phyloP scores from a whole-genome alignment of 805 yeast species.

The Saccharomycopsis lassenensis region DNA sequence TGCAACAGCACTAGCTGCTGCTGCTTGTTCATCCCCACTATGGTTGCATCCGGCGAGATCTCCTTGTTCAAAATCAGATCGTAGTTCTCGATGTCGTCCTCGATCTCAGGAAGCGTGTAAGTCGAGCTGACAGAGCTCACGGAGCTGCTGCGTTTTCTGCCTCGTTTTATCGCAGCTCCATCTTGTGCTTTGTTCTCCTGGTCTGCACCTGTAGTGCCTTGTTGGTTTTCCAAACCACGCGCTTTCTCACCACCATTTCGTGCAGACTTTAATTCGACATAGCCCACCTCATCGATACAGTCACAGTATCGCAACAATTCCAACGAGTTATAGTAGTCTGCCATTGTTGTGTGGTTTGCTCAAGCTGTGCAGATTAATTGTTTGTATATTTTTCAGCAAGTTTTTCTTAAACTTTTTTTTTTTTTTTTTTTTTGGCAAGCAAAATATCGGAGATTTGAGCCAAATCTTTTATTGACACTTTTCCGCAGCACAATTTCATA shows the following conservation, averaged over 20 bases:
- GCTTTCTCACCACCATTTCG: too few species aligned
- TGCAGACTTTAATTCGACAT: too few species aligned
- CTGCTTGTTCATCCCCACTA: not conserved
- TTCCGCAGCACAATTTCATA: too few species aligned
- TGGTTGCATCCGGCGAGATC: not conserved
- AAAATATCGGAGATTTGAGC: too few species aligned
- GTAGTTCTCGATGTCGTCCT: not conserved
- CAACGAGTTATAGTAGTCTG: slow-evolving; percentile 12
- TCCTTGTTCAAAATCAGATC: not conserved
- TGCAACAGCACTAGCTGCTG: slow-evolving; percentile 1
- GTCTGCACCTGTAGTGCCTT: too few species aligned
- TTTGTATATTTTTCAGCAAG: not conserved
- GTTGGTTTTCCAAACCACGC: too few species aligned
- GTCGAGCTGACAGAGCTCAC: slow-evolving; percentile 6
- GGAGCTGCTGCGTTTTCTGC: too few species aligned
- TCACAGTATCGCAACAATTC: slow-evolving; percentile 15
- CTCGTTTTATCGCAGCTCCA: too few species aligned
- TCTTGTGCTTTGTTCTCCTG: too few species aligned
- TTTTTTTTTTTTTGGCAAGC: not conserved
- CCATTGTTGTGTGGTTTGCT: slow-evolving; percentile 1
- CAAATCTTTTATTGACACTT: too few species aligned
- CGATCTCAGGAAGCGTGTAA: slow-evolving; percentile 5
- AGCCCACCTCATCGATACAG: slow-evolving; percentile 13
- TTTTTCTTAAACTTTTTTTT: not conserved
- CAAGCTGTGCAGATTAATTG: not conserved